Percentiles rank a stretch among this genome's conserved stretches.
These are phyloP conservation scores for Physcomitrium patens DNA, from an alignment of 225 moss, liverwort and hornwort species.

Conservation along the genomic window DNA sequence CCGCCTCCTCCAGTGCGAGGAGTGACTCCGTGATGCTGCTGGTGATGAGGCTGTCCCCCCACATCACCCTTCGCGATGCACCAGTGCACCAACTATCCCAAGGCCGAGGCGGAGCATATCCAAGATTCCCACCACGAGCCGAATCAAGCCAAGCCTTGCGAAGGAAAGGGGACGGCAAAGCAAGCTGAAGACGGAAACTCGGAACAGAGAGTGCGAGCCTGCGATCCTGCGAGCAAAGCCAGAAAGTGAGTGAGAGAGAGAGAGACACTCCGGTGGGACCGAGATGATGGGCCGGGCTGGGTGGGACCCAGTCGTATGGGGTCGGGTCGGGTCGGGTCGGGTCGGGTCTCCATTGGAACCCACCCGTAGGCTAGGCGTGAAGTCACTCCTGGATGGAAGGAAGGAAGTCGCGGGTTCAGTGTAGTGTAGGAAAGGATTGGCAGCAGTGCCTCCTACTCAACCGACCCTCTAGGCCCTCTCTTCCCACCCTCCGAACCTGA, in stretches of 20 bases:
- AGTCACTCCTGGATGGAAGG: conserved; percentile 27
- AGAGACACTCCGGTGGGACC: neutral
- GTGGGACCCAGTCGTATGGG: neutral
- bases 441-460: conserved; percentile 9
- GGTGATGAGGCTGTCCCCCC: too few species aligned
- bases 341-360: conserved; percentile 3
- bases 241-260: conserved; percentile 21
- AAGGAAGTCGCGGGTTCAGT: conserved; percentile 24
- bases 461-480: neutral
- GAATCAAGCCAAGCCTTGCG: neutral
- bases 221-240: neutral
- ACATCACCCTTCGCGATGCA: conserved; percentile 23
- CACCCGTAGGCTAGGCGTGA: conserved; percentile 7
- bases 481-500: too few species aligned
- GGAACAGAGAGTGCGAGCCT: too few species aligned
- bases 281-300: neutral
- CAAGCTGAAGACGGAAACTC: neutral
- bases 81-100: conserved; percentile 49
- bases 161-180: conserved; percentile 24
- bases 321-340: conserved; percentile 7
- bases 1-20: neutral
- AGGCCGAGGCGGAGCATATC: neutral
- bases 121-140: too few species aligned
- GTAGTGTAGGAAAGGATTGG: conserved; percentile 41
- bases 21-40: too few species aligned